phyloP scores from a whole-genome alignment of 768 basidiomycete species.

The Sporobolomyces phaffii region DNA sequence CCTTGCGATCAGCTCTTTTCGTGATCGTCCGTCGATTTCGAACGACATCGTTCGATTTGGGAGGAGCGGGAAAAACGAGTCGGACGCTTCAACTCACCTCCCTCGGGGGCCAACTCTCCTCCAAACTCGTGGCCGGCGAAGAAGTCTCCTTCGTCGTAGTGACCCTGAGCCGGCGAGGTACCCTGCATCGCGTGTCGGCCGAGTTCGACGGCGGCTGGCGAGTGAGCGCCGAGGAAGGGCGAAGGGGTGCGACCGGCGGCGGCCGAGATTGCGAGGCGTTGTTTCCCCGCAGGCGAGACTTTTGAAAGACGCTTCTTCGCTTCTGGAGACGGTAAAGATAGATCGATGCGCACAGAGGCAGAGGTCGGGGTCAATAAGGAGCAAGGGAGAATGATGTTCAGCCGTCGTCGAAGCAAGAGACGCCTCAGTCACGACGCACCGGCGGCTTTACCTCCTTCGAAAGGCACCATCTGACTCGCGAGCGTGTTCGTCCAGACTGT shows the following conservation, averaged over 20 bases:
- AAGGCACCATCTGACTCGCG: not conserved
- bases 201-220: not conserved
- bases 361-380: not conserved
- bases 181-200: not conserved
- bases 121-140: conserved; percentile 13
- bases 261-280: not conserved
- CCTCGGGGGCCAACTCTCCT: not conserved
- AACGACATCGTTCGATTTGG: too few species aligned
- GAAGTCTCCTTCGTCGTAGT: conserved; percentile 1
- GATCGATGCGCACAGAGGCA: not conserved
- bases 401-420: not conserved
- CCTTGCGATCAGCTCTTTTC: too few species aligned
- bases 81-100: not conserved
- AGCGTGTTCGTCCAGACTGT: conserved; percentile 25
- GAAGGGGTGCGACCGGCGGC: not conserved
- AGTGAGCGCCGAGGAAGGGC: not conserved
- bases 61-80: not conserved
- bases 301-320: not conserved
- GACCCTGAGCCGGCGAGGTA: not conserved
- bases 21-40: too few species aligned
- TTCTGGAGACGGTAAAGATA: not conserved
- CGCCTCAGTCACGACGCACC: too few species aligned
- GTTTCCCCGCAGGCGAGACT: not conserved
- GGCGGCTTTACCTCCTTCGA: conserved; percentile 13
- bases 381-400: not conserved